Conservation (phyloP, 768 basidiomycete genomes). For the Suillus subaureus region DNA sequence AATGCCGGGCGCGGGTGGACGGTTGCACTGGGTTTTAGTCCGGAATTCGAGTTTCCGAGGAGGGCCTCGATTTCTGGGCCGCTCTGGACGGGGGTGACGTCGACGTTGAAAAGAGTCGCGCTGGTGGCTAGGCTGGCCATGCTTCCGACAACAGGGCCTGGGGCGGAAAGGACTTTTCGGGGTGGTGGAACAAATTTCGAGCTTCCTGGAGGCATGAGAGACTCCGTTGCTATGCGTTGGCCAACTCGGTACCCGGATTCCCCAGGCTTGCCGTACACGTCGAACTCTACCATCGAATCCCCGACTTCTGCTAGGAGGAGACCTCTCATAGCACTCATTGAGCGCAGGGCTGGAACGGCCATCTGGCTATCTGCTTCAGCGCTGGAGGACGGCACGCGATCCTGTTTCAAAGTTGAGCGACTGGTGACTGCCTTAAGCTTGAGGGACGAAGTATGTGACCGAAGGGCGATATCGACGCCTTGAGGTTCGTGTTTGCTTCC, state of each 20-base stretch:
- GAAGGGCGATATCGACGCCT: background rate
- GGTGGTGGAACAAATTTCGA: constrained; percentile 12
- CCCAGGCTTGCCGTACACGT: constrained; percentile 33
- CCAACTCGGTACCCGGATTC: constrained; percentile 44
- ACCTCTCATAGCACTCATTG: constrained; percentile 46
- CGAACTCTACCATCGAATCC: constrained; percentile 48
- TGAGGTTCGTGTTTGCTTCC: background rate
- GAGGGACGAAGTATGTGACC: background rate
- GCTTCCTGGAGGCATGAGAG: constrained; percentile 34
- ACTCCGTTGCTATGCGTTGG: constrained; percentile 37
- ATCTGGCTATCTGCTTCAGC: constrained; percentile 7
- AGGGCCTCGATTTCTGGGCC: constrained; percentile 61
- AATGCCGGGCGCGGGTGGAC: constrained; percentile 35
- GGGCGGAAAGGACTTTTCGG: constrained; percentile 11
- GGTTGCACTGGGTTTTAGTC: constrained; percentile 55
- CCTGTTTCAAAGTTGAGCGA: background rate
- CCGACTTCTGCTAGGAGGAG: constrained; percentile 50
- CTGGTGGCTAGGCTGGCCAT: constrained; percentile 40
- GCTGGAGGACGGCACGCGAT: background rate
- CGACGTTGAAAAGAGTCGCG: constrained; percentile 56
- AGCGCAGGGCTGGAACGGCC: constrained; percentile 32
- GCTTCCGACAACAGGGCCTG: background rate
- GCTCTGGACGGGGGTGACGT: constrained; percentile 50
- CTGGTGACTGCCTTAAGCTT: background rate
- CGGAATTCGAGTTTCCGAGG: constrained; percentile 61